Evolutionary conservation across 2,329 filamentous ascomycete genomes (phyloP), one percentile per base, ranked within the genome.

Genomic region (Fusarium cicatricum): DNA sequence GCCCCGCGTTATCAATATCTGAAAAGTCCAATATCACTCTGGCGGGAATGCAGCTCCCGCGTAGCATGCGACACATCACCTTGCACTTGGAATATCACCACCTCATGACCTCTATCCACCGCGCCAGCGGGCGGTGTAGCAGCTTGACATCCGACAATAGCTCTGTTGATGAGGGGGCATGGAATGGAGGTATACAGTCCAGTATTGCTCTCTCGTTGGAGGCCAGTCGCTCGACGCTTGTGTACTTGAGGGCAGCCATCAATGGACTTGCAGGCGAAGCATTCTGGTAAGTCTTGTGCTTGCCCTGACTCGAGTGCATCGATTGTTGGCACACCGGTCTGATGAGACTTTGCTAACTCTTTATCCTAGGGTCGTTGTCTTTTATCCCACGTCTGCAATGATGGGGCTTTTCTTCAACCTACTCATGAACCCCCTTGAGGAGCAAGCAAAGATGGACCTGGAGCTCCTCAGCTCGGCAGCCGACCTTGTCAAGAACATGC

Each of bases 371-470:
- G 70, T 78, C n/a, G 68, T 85, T 4, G 73, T 84, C 3, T 85
- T 84, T 62, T 86, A 86, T 49, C 83, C 83, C 1, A 78, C 83
- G 49, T 79, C 81, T 0, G 83, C 83, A 1, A 71, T 84, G 12
- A 72, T 85, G 47, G 77, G 76, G 1, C 72, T 86, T 1, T 86
- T 86, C 62, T 83, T 80, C 71, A 83, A 81, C 54, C 77, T 85
- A 26, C 70, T 86, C 0, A 71, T 76, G 17, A 74, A 81, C 26
- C 83, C 84, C 0, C 70, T 77, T 0, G 71, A 80, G 21, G 70
- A 75, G 0, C 70, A 77, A 21, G 76, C 80, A 0, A 62, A 71
- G 2, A 67, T 74, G 3, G 83, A 86, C 50, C 63, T 85, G 5
- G 74, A 76, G 5, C 71, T 84, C 1, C 71, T 86, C 2, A 70